Percentiles rank a stretch among this genome's conserved stretches.
Evolutionary conservation across 2,329 filamentous ascomycete genomes (phyloP).

Genomic region (Neobulgaria alba): DNA sequence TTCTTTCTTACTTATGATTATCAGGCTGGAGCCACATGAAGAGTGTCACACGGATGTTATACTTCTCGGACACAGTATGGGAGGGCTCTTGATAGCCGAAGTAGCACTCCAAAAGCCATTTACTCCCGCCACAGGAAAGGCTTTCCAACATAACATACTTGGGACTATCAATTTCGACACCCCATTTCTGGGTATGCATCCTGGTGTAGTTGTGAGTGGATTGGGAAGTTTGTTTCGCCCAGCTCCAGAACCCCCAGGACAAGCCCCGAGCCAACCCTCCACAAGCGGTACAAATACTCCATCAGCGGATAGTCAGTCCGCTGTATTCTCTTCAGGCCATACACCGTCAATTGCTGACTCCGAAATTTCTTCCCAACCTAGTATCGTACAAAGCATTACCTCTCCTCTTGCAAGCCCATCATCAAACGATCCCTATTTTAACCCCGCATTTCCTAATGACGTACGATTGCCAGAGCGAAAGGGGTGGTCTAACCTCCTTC

Average conservation of each 20-base stretch:
- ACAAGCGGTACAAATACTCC: conserved; percentile 13
- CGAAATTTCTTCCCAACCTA: conserved; percentile 16
- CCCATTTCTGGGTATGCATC: conserved; percentile 82
- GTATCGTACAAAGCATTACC: conserved; percentile 19
- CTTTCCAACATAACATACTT: conserved; percentile 65
- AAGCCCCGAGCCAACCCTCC: conserved; percentile 9
- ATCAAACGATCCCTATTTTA: conserved; percentile 55
- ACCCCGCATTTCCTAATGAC: conserved; percentile 71
- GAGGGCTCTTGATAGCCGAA: conserved; percentile 74
- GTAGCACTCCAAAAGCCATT: conserved; percentile 50
- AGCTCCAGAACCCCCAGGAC: conserved; percentile 30
- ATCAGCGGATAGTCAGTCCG: conserved; percentile 12
- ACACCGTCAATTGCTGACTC: conserved; percentile 16
- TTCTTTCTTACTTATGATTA: conserved; percentile 11
- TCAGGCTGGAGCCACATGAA: conserved; percentile 67
- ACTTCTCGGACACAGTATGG: conserved; percentile 83
- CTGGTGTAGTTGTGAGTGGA: conserved; percentile 75
- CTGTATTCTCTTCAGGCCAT: conserved; percentile 16
- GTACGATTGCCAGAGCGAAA: conserved; percentile 58
- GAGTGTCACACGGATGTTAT: conserved; percentile 67
- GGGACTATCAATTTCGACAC: conserved; percentile 79
- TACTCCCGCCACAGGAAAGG: conserved; percentile 19
- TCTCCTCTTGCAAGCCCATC: conserved; percentile 19
- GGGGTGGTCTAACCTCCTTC: conserved; percentile 57
- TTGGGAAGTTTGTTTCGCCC: conserved; percentile 67